Base-by-base conservation (phyloP, 31 red algal genomes). In the Asparagopsis taxiformis region DNA sequence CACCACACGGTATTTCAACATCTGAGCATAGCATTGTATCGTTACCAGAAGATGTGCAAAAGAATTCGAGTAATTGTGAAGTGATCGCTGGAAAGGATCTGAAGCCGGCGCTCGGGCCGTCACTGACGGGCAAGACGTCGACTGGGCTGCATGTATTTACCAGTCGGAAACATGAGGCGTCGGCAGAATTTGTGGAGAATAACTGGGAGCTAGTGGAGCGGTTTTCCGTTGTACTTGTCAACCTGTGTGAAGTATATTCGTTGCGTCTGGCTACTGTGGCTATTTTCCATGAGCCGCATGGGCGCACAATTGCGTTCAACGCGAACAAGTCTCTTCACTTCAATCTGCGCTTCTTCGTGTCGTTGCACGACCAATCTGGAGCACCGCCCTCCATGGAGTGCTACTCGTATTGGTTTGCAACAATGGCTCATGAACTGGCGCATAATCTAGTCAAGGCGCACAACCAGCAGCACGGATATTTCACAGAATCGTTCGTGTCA, bases 341-440 rank as follows among this genome's bases (percentile, higher is more conserved):
- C 59, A 91, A 91, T 34, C 23, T 91, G 26, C 65, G 87, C 10
- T 91, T 36, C 53, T 91, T 80, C 57, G 59, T 54, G 41, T 55
- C 73, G 9, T 62, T 91, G 22, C 87, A 91, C 54, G 79, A 82
- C 20, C 9, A 10, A 19, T n/a, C n/a, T 15, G 51, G 26, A 3
- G 29, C 15, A 10, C 22, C 24, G 35, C 49, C 48, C 46, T 31
- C 28, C 1, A 22, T 70, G 11, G 76, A 91, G 24, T 79, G 75
- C 31, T 80, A 75, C 43, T 44, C 61, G 24, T 91, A 59, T 30
- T 91, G 87, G 87, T 82, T 68, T 43, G 75, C 70, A 4, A 75
- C 65, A 21, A 75, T 81, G 35, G 68, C 87, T 33, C 87, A 91
- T 58, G 87, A 91, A 52, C 70, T 91, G 3, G 75, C 87, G 11